Evolutionary conservation across 371 early-diverging fungal genomes (phyloP), one percentile per base, ranked within the genome.

Genomic region (Dinochytrium kinnereticum): DNA sequence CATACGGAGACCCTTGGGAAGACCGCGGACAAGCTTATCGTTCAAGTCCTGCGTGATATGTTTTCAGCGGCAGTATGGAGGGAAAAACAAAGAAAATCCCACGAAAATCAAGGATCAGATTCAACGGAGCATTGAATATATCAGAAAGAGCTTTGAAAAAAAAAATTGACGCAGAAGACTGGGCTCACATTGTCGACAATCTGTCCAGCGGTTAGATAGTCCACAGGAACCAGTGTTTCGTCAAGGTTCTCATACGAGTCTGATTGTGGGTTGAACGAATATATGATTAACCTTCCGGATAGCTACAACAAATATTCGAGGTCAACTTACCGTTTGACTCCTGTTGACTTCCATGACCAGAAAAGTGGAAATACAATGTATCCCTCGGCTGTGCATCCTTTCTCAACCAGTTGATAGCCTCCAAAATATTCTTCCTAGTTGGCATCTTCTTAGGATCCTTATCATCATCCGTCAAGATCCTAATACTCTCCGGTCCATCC

Each of bases 381-480:
- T 97, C 97, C 76, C 95, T 91, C n/a, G 91, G 87, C 44, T 78
- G 69, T 19, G 94, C 94, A 68, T 89, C 95, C n/a, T 80, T 75
- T 2, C 95, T 94, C 57, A 98, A 86, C 97, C 97, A 82, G 26
- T 44, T 37, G 44, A 80, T 70, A 31, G 79, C 79, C 59, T 70
- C 67, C 28, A 95, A 66, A 51, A 98, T 96, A 77, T 97, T 98
- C 13, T 78, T 85, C 34, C 87, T 84, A 0, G 95, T 98, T 13
- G 98, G 98, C 57, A 50, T 55, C 19, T 49, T 50, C 30, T 78
- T 81, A 38, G 88, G 88, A 74, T 84, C 88, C 44, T 91, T 86
- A 77, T 92, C 92, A 72, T 95, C 96, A 77, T 97, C 97, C 1
- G 97, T 96, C 77, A 98, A 82, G 50, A 94, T 84, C n/a, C 93